Conservation (phyloP, 2,329 filamentous ascomycete genomes). For the Zymoseptoria brevis region DNA sequence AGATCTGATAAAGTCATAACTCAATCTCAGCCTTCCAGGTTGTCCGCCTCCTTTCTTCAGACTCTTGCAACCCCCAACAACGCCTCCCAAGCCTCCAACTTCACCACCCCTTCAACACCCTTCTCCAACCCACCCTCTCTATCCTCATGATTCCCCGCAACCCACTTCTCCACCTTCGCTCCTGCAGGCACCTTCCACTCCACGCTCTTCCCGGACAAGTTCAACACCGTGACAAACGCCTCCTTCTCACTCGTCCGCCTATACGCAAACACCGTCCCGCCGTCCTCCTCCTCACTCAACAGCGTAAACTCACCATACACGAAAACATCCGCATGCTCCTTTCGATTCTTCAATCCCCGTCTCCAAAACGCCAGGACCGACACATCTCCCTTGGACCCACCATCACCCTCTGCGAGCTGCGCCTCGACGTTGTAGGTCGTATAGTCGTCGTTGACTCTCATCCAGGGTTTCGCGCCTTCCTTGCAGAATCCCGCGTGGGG, state of each 20-base stretch:
- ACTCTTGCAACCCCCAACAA: conserved; percentile 23
- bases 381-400: conserved; percentile 21
- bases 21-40: neutral
- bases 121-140: conserved; percentile 19
- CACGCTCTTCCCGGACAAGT: conserved; percentile 28
- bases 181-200: conserved; percentile 29
- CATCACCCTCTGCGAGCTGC: conserved; percentile 33
- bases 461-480: conserved; percentile 48
- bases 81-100: conserved; percentile 29
- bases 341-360: conserved; percentile 46
- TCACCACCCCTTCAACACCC: conserved; percentile 20
- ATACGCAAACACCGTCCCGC: conserved; percentile 51
- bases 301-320: conserved; percentile 53
- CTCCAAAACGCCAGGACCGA: conserved; percentile 57
- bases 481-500: conserved; percentile 56
- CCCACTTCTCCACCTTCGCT: conserved; percentile 30
- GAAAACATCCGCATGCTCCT: conserved; percentile 50
- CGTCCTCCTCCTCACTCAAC: conserved; percentile 41
- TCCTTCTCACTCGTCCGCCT: conserved; percentile 21
- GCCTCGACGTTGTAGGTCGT: conserved; percentile 49
- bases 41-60: too few species aligned
- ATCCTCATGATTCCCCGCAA: conserved; percentile 27
- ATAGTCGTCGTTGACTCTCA: conserved; percentile 48
- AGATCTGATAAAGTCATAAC: neutral
- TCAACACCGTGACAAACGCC: conserved; percentile 29